phyloP scores from a whole-genome alignment of 306 rosid genomes.

The Pueraria montana region DNA sequence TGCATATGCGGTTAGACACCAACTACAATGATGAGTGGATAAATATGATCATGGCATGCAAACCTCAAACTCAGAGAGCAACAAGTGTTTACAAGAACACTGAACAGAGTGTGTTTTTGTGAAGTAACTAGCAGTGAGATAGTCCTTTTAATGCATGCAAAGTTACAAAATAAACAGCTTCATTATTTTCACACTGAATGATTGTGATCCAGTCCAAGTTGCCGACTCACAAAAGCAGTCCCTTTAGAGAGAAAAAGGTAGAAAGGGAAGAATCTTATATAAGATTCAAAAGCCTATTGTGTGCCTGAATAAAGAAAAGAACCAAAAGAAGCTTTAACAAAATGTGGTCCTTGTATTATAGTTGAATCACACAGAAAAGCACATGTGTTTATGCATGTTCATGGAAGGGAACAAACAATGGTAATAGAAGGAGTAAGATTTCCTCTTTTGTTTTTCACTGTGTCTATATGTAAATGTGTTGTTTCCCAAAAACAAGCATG shows the following conservation, averaged over 20 bases:
- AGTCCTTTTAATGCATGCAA: slow-evolving; percentile 25
- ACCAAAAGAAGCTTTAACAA: slow-evolving; percentile 24
- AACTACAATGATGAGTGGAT: slow-evolving; percentile 7
- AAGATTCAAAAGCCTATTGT: not conserved
- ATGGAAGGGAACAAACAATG: not conserved
- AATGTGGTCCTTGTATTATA: slow-evolving; percentile 21
- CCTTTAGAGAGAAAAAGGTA: slow-evolving; percentile 16
- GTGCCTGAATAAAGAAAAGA: slow-evolving; percentile 29
- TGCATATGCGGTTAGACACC: not conserved
- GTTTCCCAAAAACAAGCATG: not conserved
- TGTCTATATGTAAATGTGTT: not conserved
- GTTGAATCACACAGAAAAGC: not conserved
- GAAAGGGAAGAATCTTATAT: slow-evolving; percentile 4
- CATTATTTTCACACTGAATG: not conserved
- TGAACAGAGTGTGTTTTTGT: not conserved
- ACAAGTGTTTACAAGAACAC: slow-evolving; percentile 2
- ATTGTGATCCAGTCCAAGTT: slow-evolving; percentile 27
- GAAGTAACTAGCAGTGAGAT: not conserved
- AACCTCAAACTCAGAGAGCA: slow-evolving; percentile 17
- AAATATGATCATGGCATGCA: slow-evolving; percentile 14
- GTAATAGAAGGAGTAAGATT: not conserved
- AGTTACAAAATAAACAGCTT: not conserved
- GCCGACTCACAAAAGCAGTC: slow-evolving; percentile 4
- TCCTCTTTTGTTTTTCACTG: not conserved
- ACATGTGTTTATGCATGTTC: not conserved